Percentiles rank a stretch among this genome's conserved stretches.
These are phyloP conservation scores for Colletotrichum incanum DNA, from an alignment of 2,329 filamentous ascomycete species.

Conservation along the genomic window DNA sequence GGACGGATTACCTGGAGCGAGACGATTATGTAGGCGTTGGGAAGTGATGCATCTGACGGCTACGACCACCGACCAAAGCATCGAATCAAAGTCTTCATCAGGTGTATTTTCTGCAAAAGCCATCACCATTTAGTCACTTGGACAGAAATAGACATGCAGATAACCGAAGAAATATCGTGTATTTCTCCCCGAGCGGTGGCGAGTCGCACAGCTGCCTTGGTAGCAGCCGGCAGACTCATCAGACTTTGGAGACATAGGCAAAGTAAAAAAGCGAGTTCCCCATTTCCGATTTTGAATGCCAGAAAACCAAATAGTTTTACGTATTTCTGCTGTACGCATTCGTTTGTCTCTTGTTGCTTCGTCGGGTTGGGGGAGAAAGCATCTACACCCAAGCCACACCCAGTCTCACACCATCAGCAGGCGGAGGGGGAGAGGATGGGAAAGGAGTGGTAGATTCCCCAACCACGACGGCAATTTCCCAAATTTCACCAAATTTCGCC, in stretches of 20 bases:
- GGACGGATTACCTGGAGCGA: background rate
- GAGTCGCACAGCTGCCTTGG: background rate
- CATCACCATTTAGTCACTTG: background rate
- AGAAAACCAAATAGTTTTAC: slow-evolving; percentile 40
- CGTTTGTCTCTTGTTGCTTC: slow-evolving; percentile 38
- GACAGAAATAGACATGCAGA: background rate
- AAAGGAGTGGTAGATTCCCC: slow-evolving; percentile 2
- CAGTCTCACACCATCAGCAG: slow-evolving; percentile 17
- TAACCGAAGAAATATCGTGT: slow-evolving; percentile 21
- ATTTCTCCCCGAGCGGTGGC: slow-evolving; percentile 18
- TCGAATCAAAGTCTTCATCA: background rate
- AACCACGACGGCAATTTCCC: slow-evolving; percentile 34
- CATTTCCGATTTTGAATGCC: slow-evolving; percentile 41
- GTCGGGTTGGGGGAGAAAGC: slow-evolving; percentile 9
- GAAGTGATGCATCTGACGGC: background rate
- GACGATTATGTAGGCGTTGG: background rate
- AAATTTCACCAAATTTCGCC: slow-evolving; percentile 42
- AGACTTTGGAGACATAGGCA: slow-evolving; percentile 23
- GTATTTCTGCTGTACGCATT: slow-evolving; percentile 42
- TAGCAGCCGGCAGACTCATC: slow-evolving; percentile 8
- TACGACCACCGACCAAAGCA: background rate
- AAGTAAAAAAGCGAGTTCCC: slow-evolving; percentile 31
- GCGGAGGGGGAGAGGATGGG: slow-evolving; percentile 16
- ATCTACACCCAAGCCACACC: slow-evolving; percentile 10
- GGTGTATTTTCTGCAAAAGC: background rate